Base-by-base conservation (phyloP, 176 grass and related monocot species). In the Zizania latifolia region DNA sequence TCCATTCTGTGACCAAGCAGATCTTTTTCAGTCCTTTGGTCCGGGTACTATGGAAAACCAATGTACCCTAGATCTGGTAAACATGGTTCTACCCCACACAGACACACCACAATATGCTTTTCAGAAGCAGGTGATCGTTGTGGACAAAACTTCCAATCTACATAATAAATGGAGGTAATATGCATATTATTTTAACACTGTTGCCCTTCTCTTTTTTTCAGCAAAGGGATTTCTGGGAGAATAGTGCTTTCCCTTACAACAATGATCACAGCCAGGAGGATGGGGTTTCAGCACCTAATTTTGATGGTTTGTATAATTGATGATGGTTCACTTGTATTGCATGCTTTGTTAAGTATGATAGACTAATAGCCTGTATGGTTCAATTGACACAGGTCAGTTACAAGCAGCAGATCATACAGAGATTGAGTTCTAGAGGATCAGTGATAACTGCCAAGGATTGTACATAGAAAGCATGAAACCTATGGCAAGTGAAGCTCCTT, bases 61-160 rank as follows among this genome's bases (percentile, higher is more conserved):
- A 29, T 83, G 66, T 37, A 76, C 73, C 55, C 82, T 90, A 60
- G 63, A 83, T 36, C 63, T 76, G 71, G 62, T 89, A 68, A 87
- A 87, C 58, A 75, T 75, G 26, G 63, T 81, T 67, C 62, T 90
- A 39, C 84, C 78, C 50, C 81, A 68, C 54, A 71, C 69, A 50
- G 53, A 45, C 38, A 77, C 45, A 75, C 41, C 72, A 62, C 84
- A 69, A 75, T 83, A 79, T 41, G 61, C 80, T 63, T 88, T 90
- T 86, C 74, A 89, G 21, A 81, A 90, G 37, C 95, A 98, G 95
- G 95, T 98, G 84, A 94, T 65, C 79, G 68, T 72, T 64, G 46
- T 51, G 32, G 62, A 22, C 44, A 41, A 43, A 81, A 62, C 10
- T 43, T 69, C 43, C 61, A 79, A 60, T 10, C 40, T 68, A 51